Base-by-base conservation (phyloP, 257 asterid genomes). In the Primulina huaijiensis region DNA sequence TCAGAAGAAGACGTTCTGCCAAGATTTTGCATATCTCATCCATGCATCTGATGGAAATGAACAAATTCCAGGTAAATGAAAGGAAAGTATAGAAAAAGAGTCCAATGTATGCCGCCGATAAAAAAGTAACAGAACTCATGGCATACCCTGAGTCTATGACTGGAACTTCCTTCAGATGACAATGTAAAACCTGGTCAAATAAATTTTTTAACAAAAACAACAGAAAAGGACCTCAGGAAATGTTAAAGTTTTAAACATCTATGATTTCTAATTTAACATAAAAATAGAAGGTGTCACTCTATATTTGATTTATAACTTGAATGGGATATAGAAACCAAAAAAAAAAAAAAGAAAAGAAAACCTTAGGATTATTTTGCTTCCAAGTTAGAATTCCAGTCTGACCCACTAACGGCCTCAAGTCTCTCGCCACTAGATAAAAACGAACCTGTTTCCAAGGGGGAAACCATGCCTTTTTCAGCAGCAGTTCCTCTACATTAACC, bases 1-100 rank as follows among this genome's bases (percentile, higher is more conserved):
- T 68, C 3, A 95, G 95, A 77, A 90, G 90, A 68, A 90, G 88
- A 57, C 87, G 95, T 74, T 85, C 82, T 0, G 96, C 97, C 87
- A 92, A 83, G 80, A 80, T 74, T 81, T 88, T 75, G 72, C 88
- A 92, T 75, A 88, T 82, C 69, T 87, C 89, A 73, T 85, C 87
- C 97, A 90, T 90, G 83, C 82, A 77, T 88, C 98, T 92, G 81
- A 67, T 31, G 70, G 67, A 67, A 34, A 68, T 62, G 40, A 76
- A 64, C 35, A 55, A 79, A 62, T 20, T 50, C 57, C 2, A 21
- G n/a, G 34, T 19, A 17, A 68, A 70, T 10, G 34, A 37, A 61
- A 55, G 58, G 11, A 29, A 30, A 50, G 38, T 8, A 34, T 0
- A 33, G 11, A 30, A 38, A 8, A 55, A 30, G 62, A 25, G 25